These are phyloP conservation scores for Monosporascus sp. DNA, from an alignment of 2,329 filamentous ascomycete genomes.

Conservation along the genomic window DNA sequence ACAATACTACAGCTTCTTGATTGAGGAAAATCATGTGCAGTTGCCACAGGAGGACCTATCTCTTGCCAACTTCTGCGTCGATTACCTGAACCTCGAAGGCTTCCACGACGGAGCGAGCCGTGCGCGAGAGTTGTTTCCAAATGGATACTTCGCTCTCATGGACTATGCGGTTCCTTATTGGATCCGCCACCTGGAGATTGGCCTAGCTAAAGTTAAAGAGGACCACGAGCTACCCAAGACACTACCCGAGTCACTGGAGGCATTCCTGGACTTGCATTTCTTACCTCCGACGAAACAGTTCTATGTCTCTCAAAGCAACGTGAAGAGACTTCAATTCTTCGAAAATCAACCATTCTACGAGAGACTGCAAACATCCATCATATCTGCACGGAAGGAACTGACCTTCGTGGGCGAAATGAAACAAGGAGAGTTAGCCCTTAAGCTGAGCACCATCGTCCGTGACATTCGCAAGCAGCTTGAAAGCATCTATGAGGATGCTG, in stretches of 20 bases:
- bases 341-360: neutral
- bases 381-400: neutral
- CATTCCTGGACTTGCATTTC: slow-evolving; percentile 2
- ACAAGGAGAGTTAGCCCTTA: neutral
- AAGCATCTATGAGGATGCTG: neutral
- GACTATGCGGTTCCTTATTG: slow-evolving; percentile 7
- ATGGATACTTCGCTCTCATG: slow-evolving; percentile 4
- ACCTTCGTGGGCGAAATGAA: neutral
- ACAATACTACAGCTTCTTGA: neutral
- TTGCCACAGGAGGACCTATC: slow-evolving; percentile 9
- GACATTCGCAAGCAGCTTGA: slow-evolving; percentile 5
- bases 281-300: neutral
- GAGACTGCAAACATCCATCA: neutral
- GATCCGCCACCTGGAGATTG: slow-evolving; percentile 3
- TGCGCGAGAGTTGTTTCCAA: neutral
- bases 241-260: neutral
- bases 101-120: neutral
- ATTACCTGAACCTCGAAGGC: slow-evolving; percentile 9
- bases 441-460: neutral
- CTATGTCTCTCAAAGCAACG: neutral
- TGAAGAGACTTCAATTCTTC: slow-evolving; percentile 1
- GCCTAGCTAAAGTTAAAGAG: neutral
- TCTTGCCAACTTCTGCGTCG: slow-evolving; percentile 10
- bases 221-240: neutral
- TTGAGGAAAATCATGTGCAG: slow-evolving; percentile 7